Evolutionary conservation across 495 filamentous ascomycete genomes (phyloP), one percentile per base, ranked within the genome.

Genomic region (Lasiosphaeria ovina): DNA sequence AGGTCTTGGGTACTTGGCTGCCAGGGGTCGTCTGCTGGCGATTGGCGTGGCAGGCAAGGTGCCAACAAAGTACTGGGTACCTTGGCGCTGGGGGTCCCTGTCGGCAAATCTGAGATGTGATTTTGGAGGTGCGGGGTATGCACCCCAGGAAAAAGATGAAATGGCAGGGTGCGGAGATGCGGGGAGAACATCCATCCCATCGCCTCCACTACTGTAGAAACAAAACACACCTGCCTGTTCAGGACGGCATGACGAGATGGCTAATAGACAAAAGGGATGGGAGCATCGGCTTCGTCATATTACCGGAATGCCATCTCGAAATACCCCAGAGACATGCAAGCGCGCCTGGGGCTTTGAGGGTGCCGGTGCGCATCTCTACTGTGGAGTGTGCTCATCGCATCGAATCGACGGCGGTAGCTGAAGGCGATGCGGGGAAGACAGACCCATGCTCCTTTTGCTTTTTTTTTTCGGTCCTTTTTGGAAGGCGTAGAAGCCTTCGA

Each of bases 181-280:
- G 36, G 17, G 54, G 54, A 24, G 38, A 42, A 45, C 9, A 35
- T 9, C 35, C 24, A 6, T 55, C 5, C 10, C 14, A 11, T 54
- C 42, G 48, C 54, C 47, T 32, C 35, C 57, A 56, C n/a, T 14
- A 14, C 34, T 57, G 38, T 50, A 34, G 44, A 47, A 38, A 24
- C 24, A 35, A 52, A 51, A 32, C 50, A 55, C 55, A 67, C 65
- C 61, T 67, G 58, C 65, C 63, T 60, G 3, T 62, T 67, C 59
- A 44, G 51, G 61, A 12, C 38, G 24, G 59, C 16, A n/a, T 33
- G 14, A 54, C 45, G 9, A 56, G n/a, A n/a, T 55, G 11, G 36
- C 17, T 54, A 35, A 42, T 42, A 42, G 38, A 42, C 53, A 57
- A 35, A 17, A 45, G 52, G 11, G 12, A 60, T 44, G 53, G 51